Base-by-base conservation (phyloP, 441 rosid genomes). In the Croton setiger region DNA sequence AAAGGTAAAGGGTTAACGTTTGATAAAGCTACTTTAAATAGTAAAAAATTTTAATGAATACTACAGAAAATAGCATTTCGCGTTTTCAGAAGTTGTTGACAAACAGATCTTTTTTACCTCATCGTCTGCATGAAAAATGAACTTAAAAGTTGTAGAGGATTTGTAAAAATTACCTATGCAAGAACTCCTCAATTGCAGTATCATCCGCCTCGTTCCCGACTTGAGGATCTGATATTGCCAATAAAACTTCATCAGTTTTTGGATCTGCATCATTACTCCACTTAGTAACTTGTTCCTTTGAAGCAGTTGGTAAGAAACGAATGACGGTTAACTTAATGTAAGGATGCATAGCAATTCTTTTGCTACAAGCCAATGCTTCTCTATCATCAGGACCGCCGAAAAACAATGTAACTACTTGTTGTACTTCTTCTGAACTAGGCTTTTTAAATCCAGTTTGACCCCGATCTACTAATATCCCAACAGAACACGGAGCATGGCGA, bases 331-430 rank as follows among this genome's bases (percentile, higher is more conserved):
- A 70, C 47, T 81, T 80, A 41, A 88, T 72, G 54, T 80, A 79
- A 48, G 81, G 71, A 54, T 89, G 90, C n/a, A 71, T 68, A 0
- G 81, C 75, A 18, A 93, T 79, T 74, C 90, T 82, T 64, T 75
- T 82, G 63, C 94, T 79, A 53, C 87, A 86, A 1, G 97, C 87
- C 47, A 93, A 68, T 14, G 98, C 98, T 76, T 91, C 98, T 3
- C 96, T 85, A 64, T 93, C 96, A 72, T 93, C 97, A 13, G 94
- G 79, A n/a, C 98, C 98, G 4, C 94, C 93, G 5, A 93, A 90
- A 73, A 93, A 93, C 67, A 91, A 73, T 0, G 77, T 76, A 1
- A 87, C 96, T 6, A 87, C 86, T 7, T 87, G 82, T 57, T 89
- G 96, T 18, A 82, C 75, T 0, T 68, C 41, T 14, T 78, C 86